Evolutionary conservation across 2,329 filamentous ascomycete species (phyloP).

Genomic region (Iodosphaeria phyllophila): DNA sequence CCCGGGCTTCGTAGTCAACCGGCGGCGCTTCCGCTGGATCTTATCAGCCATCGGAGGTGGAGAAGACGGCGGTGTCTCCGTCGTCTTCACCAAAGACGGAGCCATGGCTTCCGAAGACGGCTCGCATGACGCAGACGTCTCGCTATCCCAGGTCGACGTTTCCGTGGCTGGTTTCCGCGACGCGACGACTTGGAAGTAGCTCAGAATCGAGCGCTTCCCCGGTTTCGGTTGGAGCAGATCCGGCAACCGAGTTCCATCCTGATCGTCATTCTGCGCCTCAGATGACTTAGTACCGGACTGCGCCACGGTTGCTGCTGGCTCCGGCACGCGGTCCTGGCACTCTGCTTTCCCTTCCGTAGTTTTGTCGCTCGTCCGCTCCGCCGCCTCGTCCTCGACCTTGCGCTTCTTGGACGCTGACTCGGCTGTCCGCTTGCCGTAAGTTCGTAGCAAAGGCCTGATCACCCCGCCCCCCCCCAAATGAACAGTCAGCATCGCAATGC

Average conservation of each 20-base stretch:
- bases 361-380: not conserved
- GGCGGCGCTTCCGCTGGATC: conserved; percentile 3
- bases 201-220: conserved; percentile 12
- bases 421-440: conserved; percentile 16
- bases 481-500: too few relatives aligned
- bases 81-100: conserved; percentile 1
- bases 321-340: not conserved
- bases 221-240: too few relatives aligned
- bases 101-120: conserved; percentile 3
- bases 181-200: conserved; percentile 12
- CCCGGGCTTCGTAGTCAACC: conserved; percentile 1
- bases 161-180: too few relatives aligned
- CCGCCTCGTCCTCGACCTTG: conserved; percentile 3
- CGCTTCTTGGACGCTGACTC: conserved; percentile 10
- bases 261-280: conserved; percentile 2
- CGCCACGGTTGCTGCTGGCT: not conserved
- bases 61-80: too few relatives aligned
- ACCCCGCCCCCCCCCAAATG: too few relatives aligned
- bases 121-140: conserved; percentile 5
- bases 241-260: too few relatives aligned
- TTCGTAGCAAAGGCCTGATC: conserved; percentile 16
- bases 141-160: conserved; percentile 5
- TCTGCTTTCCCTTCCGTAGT: too few relatives aligned
- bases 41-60: conserved; percentile 6
- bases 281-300: not conserved